These are phyloP conservation scores for Eragrostis nindensis DNA, from an alignment of 176 grass and related monocot species.

Conservation along the genomic window DNA sequence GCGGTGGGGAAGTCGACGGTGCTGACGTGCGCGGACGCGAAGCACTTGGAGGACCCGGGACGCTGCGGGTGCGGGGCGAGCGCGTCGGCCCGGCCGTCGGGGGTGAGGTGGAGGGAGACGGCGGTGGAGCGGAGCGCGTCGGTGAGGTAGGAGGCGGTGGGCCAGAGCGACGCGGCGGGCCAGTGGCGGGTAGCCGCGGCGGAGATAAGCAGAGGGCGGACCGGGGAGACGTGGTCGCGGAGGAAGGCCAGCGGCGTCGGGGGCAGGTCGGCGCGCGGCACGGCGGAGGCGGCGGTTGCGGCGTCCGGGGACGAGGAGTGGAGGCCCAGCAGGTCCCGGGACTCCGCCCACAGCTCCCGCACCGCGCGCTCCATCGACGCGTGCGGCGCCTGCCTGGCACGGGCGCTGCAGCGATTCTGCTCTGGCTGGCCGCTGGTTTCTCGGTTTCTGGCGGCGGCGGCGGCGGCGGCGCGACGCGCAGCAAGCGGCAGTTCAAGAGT, in stretches of 20 bases:
- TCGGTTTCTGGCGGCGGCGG: constrained; percentile 26
- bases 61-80: constrained; percentile 48
- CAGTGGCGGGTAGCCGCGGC: constrained; percentile 71
- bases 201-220: constrained; percentile 78
- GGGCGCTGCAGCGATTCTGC: constrained; percentile 8
- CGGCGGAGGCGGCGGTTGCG: constrained; percentile 11
- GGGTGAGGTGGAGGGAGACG: constrained; percentile 92
- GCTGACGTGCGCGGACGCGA: constrained; percentile 71
- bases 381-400: neutral
- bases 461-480: neutral
- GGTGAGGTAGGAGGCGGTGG: constrained; percentile 67
- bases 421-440: constrained; percentile 21
- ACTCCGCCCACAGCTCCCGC: constrained; percentile 77
- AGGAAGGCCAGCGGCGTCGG: constrained; percentile 77
- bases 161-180: constrained; percentile 79
- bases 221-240: constrained; percentile 72
- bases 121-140: constrained; percentile 51
- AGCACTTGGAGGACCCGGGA: constrained; percentile 45
- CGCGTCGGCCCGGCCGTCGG: constrained; percentile 79
- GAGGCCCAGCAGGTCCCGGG: constrained; percentile 70
- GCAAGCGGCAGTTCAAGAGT: neutral
- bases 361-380: constrained; percentile 59
- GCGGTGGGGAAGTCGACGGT: constrained; percentile 67
- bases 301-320: neutral
- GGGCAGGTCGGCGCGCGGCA: constrained; percentile 58